Percentiles rank a stretch among this genome's conserved stretches.
Conservation (phyloP, 2,329 filamentous ascomycete genomes). For the Fusarium pilosicola region DNA sequence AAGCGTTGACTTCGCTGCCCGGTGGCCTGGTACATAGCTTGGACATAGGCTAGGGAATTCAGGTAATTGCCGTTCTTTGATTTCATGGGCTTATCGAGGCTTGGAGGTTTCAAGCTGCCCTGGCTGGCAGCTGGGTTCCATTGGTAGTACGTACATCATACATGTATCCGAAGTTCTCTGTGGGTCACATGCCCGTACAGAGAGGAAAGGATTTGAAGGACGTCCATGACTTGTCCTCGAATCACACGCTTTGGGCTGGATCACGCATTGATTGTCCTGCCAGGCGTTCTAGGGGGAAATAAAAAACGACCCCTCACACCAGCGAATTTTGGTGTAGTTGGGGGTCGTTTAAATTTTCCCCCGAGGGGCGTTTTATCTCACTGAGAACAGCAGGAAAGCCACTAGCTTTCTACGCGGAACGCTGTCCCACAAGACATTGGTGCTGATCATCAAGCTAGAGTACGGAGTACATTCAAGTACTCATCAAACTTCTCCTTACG, state of each 20-base stretch:
- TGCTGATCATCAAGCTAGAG: slow-evolving; percentile 23
- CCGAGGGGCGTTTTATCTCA: slow-evolving; percentile 21
- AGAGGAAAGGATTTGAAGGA: neutral
- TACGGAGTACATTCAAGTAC: neutral
- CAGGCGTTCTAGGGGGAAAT: too few species aligned
- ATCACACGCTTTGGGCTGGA: neutral
- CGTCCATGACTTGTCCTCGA: neutral
- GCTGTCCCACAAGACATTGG: slow-evolving; percentile 14
- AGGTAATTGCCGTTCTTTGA: slow-evolving; percentile 2
- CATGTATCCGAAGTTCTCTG: neutral
- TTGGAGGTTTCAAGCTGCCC: slow-evolving; percentile 1
- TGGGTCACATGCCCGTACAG: neutral
- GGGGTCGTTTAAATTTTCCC: too few species aligned
- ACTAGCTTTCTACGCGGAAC: neutral
- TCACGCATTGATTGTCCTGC: slow-evolving; percentile 26
- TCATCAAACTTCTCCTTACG: slow-evolving; percentile 29
- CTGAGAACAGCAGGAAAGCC: neutral
- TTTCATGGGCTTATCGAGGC: slow-evolving; percentile 5
- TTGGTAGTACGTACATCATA: neutral
- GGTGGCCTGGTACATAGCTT: too few species aligned
- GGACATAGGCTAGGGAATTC: slow-evolving; percentile 2
- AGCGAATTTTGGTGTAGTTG: too few species aligned
- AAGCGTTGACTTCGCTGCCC: neutral
- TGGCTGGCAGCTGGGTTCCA: neutral
- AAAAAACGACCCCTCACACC: too few species aligned